Evolutionary conservation across 805 yeast species (phyloP), one percentile per base, ranked within the genome.

Genomic region (Ogataea pini): DNA sequence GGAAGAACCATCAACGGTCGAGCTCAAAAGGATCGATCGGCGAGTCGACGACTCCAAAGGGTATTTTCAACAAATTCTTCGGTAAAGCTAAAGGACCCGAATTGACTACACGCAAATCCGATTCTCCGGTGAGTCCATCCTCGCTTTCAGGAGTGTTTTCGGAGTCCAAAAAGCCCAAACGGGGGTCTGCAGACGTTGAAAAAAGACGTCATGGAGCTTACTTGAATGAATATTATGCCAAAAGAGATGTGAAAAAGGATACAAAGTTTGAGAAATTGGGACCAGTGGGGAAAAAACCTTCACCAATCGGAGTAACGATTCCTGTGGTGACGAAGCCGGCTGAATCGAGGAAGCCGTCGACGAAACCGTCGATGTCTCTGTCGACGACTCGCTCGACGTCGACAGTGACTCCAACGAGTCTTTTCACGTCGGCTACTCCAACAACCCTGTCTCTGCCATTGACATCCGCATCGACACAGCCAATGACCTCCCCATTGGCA

Each of bases 281-380:
- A 0, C 68, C 67, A 7, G 70, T 66, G 22, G 70, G 70, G 10
- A 64, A 61, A 37, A 58, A 57, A 24, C 70, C 70, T 1, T 63
- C 62, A 6, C 70, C 70, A 0, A 52, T 65, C 4, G 70, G 70
- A 13, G 61, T 55, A 7, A 66, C 70, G 3, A 66, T 66, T 20
- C 64, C 70, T 1, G 70, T 66, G 20, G 55, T 56, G 9, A 63
- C 69, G 1, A 58, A 56, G 18, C 61, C 68, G 2, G 57, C 61
- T 8, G 34, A 13, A 14, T 10, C 13, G 32, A 28, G 9, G 5
- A 28, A 28, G 32, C n/a, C 32, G 32, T 10, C 32, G 14, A 31
- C 34, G n/a, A 28, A 28, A 12, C n/a, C 31, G 34, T 31, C 18
- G 17, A 31, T 17, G 18, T 16, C 34, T 6, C n/a, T 10, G 34